These are phyloP conservation scores for Penstemon newberryi DNA, from an alignment of 257 asterid genomes.

Conservation along the genomic window DNA sequence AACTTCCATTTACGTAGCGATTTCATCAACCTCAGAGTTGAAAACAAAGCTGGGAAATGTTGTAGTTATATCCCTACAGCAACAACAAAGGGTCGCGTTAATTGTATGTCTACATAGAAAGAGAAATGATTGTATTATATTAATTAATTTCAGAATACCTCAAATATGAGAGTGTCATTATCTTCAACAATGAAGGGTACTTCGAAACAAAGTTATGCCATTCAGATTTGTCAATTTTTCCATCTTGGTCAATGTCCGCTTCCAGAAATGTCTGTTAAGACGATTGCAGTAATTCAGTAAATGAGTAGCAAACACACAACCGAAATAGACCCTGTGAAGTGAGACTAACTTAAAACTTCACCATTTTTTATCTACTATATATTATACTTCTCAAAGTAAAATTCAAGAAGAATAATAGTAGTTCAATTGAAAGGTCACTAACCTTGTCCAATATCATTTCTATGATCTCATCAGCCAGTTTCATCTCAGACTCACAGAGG, in stretches of 20 bases:
- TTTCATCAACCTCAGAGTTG: slow-evolving; percentile 88
- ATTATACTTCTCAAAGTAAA: too few relatives aligned
- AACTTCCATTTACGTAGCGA: slow-evolving; percentile 53
- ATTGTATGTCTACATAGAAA: background rate
- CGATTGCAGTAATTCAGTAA: background rate
- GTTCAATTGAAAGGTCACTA: slow-evolving; percentile 19
- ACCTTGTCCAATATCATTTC: slow-evolving; percentile 91
- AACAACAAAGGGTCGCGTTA: slow-evolving; percentile 7
- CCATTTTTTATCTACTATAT: too few relatives aligned
- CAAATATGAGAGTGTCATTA: slow-evolving; percentile 91
- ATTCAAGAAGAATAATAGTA: background rate
- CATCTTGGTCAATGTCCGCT: slow-evolving; percentile 81
- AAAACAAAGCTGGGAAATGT: slow-evolving; percentile 84
- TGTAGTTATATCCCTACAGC: slow-evolving; percentile 82
- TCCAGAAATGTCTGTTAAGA: slow-evolving; percentile 74
- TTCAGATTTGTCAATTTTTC: slow-evolving; percentile 82
- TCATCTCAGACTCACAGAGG: slow-evolving; percentile 89
- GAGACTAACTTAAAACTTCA: background rate
- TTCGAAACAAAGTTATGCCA: slow-evolving; percentile 76
- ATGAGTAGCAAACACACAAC: slow-evolving; percentile 7
- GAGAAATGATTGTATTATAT: background rate
- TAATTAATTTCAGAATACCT: slow-evolving; percentile 44
- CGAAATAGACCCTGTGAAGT: slow-evolving; percentile 1
- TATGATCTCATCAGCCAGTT: slow-evolving; percentile 90
- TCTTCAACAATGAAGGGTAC: slow-evolving; percentile 87